Percentiles rank a stretch among this genome's conserved stretches.
phyloP scores from a whole-genome alignment of 768 basidiomycete species.

The Agrocybe chaxingu region DNA sequence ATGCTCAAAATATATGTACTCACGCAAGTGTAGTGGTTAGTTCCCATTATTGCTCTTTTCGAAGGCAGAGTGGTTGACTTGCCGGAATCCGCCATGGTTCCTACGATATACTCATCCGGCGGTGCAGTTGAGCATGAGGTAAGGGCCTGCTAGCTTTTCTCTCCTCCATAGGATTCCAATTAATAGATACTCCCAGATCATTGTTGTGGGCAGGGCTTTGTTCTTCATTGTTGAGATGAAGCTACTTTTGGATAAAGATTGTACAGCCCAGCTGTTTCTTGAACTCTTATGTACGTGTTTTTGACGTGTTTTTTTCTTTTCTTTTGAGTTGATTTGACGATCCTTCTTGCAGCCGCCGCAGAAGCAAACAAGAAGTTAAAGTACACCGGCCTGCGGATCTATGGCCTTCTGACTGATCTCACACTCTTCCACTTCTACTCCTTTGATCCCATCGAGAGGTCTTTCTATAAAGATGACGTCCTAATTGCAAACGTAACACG shows the following conservation, averaged over 20 bases:
- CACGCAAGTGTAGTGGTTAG: slow-evolving; percentile 5
- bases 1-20: no score
- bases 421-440: slow-evolving; percentile 11
- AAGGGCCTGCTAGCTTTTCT: no score
- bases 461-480: no score
- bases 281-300: no score
- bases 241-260: slow-evolving; percentile 12
- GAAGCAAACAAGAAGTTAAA: no score
- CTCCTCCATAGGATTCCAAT: no score
- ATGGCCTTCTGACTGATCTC: slow-evolving; percentile 13
- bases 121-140: no score
- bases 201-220: slow-evolving; percentile 10
- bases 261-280: slow-evolving; percentile 5
- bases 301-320: no score
- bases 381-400: slow-evolving; percentile 6
- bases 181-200: slow-evolving; percentile 1
- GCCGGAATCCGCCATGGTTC: slow-evolving; percentile 10
- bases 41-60: slow-evolving; percentile 12
- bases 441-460: slow-evolving; percentile 9
- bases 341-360: no score
- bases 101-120: slow-evolving; percentile 5
- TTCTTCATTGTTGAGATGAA: slow-evolving; percentile 22
- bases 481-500: no score
- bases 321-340: no score
- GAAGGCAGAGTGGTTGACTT: slow-evolving; percentile 12